A percentile compares a stretch with the other conserved stretches of the same genome.
phyloP scores from a whole-genome alignment of 148 eudicot species.

The Nyssa sinensis region DNA sequence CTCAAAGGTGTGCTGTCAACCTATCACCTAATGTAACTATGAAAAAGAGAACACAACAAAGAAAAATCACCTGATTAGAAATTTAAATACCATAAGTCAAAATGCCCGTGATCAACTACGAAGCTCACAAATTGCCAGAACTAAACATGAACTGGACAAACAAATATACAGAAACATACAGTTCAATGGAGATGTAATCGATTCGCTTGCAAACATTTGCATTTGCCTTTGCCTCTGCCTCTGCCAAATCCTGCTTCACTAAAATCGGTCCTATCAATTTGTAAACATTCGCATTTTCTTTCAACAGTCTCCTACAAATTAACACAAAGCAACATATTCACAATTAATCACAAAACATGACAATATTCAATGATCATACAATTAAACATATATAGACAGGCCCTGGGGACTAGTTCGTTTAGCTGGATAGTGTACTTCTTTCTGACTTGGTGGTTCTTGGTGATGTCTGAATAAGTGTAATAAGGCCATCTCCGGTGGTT shows the following conservation, averaged over 20 bases:
- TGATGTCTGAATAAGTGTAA: conserved; percentile 58
- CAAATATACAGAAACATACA: conserved; percentile 46
- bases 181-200: conserved; percentile 91
- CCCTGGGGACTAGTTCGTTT: conserved; percentile 97
- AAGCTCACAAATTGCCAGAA: background rate
- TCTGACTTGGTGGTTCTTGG: conserved; percentile 89
- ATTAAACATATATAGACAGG: conserved; percentile 12
- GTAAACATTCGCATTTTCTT: conserved; percentile 93
- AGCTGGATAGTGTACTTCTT: conserved; percentile 96
- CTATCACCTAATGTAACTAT: background rate
- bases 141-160: background rate
- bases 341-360: conserved; percentile 6
- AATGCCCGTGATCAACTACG: background rate
- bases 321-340: conserved; percentile 18
- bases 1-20: no score
- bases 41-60: background rate
- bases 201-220: conserved; percentile 94
- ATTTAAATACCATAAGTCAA: no score
- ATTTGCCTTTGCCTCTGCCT: no score
- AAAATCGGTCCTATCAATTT: conserved; percentile 97
- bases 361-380: background rate
- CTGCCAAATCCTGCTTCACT: conserved; percentile 97
- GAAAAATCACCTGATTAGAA: background rate
- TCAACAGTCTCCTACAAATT: conserved; percentile 77
- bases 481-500: no score